Percentiles rank a stretch among this genome's conserved stretches.
Evolutionary conservation across 2,329 filamentous ascomycete genomes (phyloP).

Genomic region (Sphaceloma murrayae): DNA sequence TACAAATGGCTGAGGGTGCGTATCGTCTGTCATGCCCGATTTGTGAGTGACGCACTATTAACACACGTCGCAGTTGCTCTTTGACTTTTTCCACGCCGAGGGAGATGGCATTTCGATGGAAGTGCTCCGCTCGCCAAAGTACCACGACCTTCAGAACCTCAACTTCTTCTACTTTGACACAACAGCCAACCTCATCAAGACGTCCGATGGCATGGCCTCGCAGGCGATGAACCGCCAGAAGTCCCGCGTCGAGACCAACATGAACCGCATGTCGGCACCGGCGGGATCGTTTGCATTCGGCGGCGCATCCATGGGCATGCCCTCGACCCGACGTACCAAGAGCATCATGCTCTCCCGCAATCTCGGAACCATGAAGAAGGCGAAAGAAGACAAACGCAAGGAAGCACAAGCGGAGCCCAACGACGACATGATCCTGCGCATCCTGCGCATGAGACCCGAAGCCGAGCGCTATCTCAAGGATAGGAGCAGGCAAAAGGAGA

Average conservation of each 20-base stretch:
- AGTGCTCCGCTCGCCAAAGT: constrained; percentile 92
- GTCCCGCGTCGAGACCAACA: constrained; percentile 32
- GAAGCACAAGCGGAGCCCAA: constrained; percentile 93
- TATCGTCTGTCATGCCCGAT: background rate
- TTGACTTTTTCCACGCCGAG: constrained; percentile 88
- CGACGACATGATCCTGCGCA: constrained; percentile 95
- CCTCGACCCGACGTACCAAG: constrained; percentile 37
- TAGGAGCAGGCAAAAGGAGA: constrained; percentile 84
- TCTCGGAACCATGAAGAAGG: constrained; percentile 88
- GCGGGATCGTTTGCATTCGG: constrained; percentile 42
- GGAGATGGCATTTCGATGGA: constrained; percentile 89
- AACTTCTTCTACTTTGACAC: constrained; percentile 98
- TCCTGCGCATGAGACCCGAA: constrained; percentile 88
- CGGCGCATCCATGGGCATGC: constrained; percentile 50
- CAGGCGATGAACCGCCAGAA: constrained; percentile 73
- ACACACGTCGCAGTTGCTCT: constrained; percentile 65
- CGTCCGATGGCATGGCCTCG: constrained; percentile 91
- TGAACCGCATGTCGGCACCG: constrained; percentile 62
- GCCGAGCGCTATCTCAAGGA: constrained; percentile 81
- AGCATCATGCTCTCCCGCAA: constrained; percentile 88
- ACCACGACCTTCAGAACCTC: constrained; percentile 89
- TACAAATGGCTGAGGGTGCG: constrained; percentile 75
- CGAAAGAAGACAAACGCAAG: constrained; percentile 90
- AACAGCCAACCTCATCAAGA: constrained; percentile 82
- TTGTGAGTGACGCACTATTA: too few species aligned